A percentile compares a stretch with the other conserved stretches of the same genome.
phyloP scores from a whole-genome alignment of 2,329 filamentous ascomycete species.

The Fusarium begoniae region DNA sequence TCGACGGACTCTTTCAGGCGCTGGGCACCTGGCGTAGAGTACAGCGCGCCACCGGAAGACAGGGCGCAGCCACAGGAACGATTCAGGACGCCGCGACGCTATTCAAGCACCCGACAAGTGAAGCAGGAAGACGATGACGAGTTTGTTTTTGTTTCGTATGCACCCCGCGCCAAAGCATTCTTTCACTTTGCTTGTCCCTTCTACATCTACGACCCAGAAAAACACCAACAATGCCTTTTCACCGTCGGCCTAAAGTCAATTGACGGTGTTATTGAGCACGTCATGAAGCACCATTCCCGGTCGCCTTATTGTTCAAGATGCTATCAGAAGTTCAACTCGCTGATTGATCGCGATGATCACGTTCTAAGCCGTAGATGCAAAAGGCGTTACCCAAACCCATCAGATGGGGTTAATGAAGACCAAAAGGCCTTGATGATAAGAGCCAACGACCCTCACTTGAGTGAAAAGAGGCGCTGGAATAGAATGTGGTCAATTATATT shows the following conservation, averaged over 20 bases:
- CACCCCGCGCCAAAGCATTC: no score
- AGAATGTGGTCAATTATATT: not conserved
- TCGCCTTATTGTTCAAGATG: not conserved
- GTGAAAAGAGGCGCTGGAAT: not conserved
- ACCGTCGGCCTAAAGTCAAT: rapidly evolving
- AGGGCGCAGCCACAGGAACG: not conserved
- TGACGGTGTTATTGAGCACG: not conserved
- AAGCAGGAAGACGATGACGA: not conserved
- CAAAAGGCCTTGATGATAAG: not conserved
- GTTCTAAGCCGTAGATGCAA: not conserved
- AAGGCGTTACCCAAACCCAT: rapidly evolving
- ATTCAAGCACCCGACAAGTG: not conserved
- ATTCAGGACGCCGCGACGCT: not conserved
- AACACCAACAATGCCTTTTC: not conserved
- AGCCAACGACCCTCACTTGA: not conserved
- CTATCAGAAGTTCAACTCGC: not conserved
- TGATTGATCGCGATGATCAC: not conserved
- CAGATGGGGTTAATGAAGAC: not conserved
- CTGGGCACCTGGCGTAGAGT: not conserved
- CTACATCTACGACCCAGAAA: not conserved
- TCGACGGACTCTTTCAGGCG: rapidly evolving
- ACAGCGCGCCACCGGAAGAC: not conserved
- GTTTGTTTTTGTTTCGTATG: rapidly evolving
- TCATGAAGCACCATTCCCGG: not conserved
- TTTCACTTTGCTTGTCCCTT: not conserved